A percentile compares a stretch with the other conserved stretches of the same genome.
These are phyloP conservation scores for Rhizophagus sp. DNA, from an alignment of 192 early-diverging fungal species.

Conservation along the genomic window DNA sequence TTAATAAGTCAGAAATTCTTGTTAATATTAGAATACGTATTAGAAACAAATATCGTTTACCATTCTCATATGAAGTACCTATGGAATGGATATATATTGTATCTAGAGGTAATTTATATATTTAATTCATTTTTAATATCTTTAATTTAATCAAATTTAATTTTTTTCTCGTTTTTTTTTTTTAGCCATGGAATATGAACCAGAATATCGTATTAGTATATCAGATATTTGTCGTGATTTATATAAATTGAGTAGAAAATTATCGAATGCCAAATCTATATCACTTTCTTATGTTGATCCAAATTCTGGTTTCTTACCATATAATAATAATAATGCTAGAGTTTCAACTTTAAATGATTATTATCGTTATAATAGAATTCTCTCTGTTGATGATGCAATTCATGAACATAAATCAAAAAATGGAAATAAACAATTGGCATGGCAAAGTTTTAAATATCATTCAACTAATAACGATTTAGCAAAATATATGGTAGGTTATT, in stretches of 20 bases:
- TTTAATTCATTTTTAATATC: not conserved
- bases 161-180: too few species aligned
- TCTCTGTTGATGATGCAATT: not conserved
- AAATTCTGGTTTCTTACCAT: too few species aligned
- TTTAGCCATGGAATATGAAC: too few species aligned
- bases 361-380: not conserved
- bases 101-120: not conserved
- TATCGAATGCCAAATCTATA: too few species aligned
- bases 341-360: too few species aligned
- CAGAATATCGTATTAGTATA: too few species aligned
- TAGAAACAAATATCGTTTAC: not conserved
- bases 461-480: not conserved
- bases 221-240: too few species aligned
- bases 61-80: not conserved
- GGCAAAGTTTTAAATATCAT: constrained; percentile 2
- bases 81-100: not conserved
- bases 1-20: not conserved
- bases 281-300: too few species aligned
- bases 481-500: constrained; percentile 16
- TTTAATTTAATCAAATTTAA: not conserved
- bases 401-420: not conserved
- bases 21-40: not conserved
- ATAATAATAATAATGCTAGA: too few species aligned
- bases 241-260: too few species aligned
- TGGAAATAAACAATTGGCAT: constrained; percentile 11